A percentile compares a stretch with the other conserved stretches of the same genome.
Evolutionary conservation across 2,329 filamentous ascomycete genomes (phyloP).

Genomic region (Endocalyx cinctus): DNA sequence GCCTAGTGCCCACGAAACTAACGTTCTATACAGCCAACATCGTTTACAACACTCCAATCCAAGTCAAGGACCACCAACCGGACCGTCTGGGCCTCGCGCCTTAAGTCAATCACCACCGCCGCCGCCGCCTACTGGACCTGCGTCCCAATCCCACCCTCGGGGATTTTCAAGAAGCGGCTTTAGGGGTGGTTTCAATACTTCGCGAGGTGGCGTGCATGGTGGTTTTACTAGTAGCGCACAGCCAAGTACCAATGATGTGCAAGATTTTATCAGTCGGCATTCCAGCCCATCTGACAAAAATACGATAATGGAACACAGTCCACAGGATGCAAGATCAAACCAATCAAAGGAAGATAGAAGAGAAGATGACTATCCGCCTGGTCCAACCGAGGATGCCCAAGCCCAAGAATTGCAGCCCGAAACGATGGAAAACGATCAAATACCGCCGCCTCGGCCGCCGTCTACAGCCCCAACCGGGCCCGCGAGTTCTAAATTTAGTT

Average conservation of each 20-base stretch:
- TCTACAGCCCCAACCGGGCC: constrained; percentile 51
- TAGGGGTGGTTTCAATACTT: constrained; percentile 50
- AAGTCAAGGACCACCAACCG: constrained; percentile 47
- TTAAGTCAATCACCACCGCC: constrained; percentile 50
- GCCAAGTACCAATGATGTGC: constrained; percentile 50
- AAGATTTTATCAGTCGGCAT: constrained; percentile 16
- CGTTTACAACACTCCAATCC: constrained; percentile 48
- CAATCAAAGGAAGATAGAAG: constrained; percentile 34
- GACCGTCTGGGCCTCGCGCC: constrained; percentile 52
- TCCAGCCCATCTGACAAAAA: constrained; percentile 27
- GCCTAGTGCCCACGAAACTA: constrained; percentile 5
- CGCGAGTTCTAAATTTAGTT: constrained; percentile 75
- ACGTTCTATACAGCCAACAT: constrained; percentile 1
- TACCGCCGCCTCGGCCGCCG: constrained; percentile 45
- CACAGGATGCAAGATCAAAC: constrained; percentile 18
- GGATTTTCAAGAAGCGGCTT: constrained; percentile 49
- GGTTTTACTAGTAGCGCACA: constrained; percentile 64
- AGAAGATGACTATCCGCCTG: constrained; percentile 57
- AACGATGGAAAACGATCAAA: constrained; percentile 42
- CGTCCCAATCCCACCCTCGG: constrained; percentile 35
- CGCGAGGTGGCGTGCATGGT: constrained; percentile 50
- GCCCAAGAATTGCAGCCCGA: constrained; percentile 58
- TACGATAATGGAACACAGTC: constrained; percentile 26
- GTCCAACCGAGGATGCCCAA: constrained; percentile 60
- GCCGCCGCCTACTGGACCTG: constrained; percentile 53